phyloP scores from a whole-genome alignment of 2,329 filamentous ascomycete genomes.

The Epicoccum nigrum region DNA sequence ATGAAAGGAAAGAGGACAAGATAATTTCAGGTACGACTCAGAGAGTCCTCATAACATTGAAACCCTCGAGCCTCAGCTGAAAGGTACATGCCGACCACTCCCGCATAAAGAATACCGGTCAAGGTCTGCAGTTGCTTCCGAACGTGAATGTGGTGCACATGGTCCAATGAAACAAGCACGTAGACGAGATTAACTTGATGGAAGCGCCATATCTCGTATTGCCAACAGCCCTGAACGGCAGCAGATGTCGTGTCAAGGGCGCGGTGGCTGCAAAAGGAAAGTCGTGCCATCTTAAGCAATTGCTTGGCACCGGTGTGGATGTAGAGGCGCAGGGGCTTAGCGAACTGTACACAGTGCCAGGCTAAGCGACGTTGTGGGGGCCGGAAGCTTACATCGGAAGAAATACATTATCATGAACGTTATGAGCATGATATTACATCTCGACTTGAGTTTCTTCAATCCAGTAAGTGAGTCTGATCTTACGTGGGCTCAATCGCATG shows the following conservation, averaged over 20 bases:
- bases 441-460: too few relatives aligned
- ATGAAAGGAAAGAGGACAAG: background rate
- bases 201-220: slow-evolving; percentile 23
- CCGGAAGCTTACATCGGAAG: background rate
- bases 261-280: slow-evolving; percentile 22
- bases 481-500: too few relatives aligned
- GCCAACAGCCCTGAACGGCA: slow-evolving; percentile 20
- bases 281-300: slow-evolving; percentile 23
- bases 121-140: slow-evolving; percentile 13
- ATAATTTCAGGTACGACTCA: background rate
- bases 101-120: slow-evolving; percentile 19
- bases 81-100: slow-evolving; percentile 4
- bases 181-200: slow-evolving; percentile 18
- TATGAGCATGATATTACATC: too few relatives aligned
- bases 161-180: slow-evolving; percentile 19
- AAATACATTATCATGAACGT: background rate
- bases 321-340: slow-evolving; percentile 16
- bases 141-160: slow-evolving; percentile 5
- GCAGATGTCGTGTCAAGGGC: slow-evolving; percentile 27
- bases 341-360: slow-evolving; percentile 9
- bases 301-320: slow-evolving; percentile 21
- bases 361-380: slow-evolving; percentile 21
- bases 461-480: too few relatives aligned
- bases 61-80: slow-evolving; percentile 6
- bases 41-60: slow-evolving; percentile 16